A percentile compares a stretch with the other conserved stretches of the same genome.
Conservation (phyloP, 2,329 filamentous ascomycete species). For the Fusarium duplospermum region DNA sequence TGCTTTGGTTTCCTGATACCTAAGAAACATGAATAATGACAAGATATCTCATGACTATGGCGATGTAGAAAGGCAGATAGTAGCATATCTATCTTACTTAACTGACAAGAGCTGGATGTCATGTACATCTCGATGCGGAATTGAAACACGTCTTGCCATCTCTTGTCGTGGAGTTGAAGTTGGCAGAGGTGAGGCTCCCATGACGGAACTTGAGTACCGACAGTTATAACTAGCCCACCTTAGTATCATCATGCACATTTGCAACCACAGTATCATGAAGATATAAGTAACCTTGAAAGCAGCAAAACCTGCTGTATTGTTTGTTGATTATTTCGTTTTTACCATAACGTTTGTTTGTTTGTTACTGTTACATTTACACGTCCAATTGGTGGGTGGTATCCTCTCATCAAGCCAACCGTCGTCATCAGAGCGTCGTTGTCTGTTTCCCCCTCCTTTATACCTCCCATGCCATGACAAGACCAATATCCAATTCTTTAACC, state of each 20-base stretch:
- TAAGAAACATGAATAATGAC: neutral
- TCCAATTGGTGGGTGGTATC: slow-evolving; percentile 12
- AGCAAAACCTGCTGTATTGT: neutral
- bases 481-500: neutral
- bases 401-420: slow-evolving; percentile 12
- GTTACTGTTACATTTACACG: slow-evolving; percentile 19
- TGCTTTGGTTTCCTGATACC: neutral
- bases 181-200: neutral
- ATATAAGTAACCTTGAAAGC: neutral
- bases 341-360: neutral
- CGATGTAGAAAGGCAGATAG: neutral
- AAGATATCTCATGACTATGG: neutral
- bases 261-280: too few relatives aligned
- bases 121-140: neutral
- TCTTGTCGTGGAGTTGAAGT: neutral
- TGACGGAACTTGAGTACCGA: neutral
- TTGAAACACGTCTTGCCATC: neutral
- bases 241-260: neutral
- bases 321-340: slow-evolving; percentile 9
- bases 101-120: neutral
- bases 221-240: too few relatives aligned
- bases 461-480: slow-evolving; percentile 7
- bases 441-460: neutral
- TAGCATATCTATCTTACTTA: too few relatives aligned
- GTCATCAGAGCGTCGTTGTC: slow-evolving; percentile 7